Evolutionary conservation across 2,329 filamentous ascomycete species (phyloP).

Genomic region (Epichloe hybrida): DNA sequence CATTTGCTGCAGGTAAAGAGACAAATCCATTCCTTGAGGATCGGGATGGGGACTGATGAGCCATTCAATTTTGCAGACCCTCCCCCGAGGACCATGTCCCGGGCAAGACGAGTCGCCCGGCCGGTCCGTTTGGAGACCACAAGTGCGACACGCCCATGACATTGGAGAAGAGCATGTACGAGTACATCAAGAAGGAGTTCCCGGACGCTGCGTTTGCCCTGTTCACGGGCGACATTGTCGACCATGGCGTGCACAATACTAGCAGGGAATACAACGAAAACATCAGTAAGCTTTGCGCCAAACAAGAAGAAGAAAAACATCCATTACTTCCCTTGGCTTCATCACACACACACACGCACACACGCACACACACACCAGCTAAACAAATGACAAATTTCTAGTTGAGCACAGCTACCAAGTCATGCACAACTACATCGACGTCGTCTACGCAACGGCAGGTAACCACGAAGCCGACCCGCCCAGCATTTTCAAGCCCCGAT

Average conservation of each 20-base stretch:
- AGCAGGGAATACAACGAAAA: slow-evolving; percentile 18
- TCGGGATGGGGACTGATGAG: slow-evolving; percentile 10
- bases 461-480: slow-evolving; percentile 43
- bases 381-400: slow-evolving; percentile 3
- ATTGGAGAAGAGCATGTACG: slow-evolving; percentile 41
- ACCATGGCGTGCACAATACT: slow-evolving; percentile 35
- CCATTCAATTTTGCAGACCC: slow-evolving; percentile 32
- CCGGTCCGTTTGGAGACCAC: slow-evolving; percentile 36
- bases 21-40: not conserved
- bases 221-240: slow-evolving; percentile 45
- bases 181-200: slow-evolving; percentile 30
- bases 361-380: no score
- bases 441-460: slow-evolving; percentile 39
- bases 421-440: slow-evolving; percentile 28
- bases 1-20: slow-evolving; percentile 37
- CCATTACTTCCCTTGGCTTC: no score
- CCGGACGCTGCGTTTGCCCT: slow-evolving; percentile 36
- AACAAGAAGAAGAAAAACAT: not conserved
- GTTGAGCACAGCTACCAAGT: slow-evolving; percentile 32
- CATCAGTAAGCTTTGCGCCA: slow-evolving; percentile 11
- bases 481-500: slow-evolving; percentile 34
- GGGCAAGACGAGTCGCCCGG: slow-evolving; percentile 30
- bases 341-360: no score
- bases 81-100: slow-evolving; percentile 27
- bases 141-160: slow-evolving; percentile 36